Percentiles rank a stretch among this genome's conserved stretches.
phyloP scores from a whole-genome alignment of 177 flowering plant genomes.

The Vitis hybrid region DNA sequence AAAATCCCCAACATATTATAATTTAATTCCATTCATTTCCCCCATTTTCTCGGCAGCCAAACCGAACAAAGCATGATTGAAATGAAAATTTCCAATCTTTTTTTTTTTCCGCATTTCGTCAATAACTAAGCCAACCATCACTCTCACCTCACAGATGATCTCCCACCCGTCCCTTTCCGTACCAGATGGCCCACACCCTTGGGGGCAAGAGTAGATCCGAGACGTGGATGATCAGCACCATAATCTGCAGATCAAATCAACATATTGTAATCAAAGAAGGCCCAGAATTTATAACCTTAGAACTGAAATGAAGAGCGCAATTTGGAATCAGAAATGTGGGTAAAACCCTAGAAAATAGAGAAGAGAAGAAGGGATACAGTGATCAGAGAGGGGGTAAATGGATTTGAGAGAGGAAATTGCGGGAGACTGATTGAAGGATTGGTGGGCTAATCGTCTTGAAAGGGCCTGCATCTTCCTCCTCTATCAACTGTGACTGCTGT shows the following conservation, averaged over 20 bases:
- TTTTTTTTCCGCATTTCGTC: background rate
- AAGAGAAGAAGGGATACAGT: slow-evolving; percentile 24
- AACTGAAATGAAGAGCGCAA: background rate
- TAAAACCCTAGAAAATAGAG: slow-evolving; percentile 12
- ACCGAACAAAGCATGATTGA: background rate
- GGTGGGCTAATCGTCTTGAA: slow-evolving; percentile 51
- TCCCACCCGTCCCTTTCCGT: slow-evolving; percentile 97
- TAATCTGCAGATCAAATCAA: slow-evolving; percentile 39
- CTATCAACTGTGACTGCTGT: background rate
- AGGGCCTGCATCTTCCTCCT: slow-evolving; percentile 64
- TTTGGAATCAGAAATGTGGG: background rate
- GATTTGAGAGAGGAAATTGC: slow-evolving; percentile 50
- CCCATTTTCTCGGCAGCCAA: background rate
- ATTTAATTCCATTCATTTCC: background rate
- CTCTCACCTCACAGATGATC: slow-evolving; percentile 94
- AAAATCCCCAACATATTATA: too few relatives aligned
- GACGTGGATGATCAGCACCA: slow-evolving; percentile 63
- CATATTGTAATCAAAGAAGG: background rate
- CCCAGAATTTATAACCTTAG: background rate
- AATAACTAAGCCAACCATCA: background rate
- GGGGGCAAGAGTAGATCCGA: slow-evolving; percentile 59
- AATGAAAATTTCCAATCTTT: background rate
- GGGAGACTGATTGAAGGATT: slow-evolving; percentile 27
- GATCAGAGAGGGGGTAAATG: slow-evolving; percentile 40
- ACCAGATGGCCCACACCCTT: slow-evolving; percentile 72